Evolutionary conservation across 345 rosid species (phyloP).

Genomic region (Aurinia saxatilis): DNA sequence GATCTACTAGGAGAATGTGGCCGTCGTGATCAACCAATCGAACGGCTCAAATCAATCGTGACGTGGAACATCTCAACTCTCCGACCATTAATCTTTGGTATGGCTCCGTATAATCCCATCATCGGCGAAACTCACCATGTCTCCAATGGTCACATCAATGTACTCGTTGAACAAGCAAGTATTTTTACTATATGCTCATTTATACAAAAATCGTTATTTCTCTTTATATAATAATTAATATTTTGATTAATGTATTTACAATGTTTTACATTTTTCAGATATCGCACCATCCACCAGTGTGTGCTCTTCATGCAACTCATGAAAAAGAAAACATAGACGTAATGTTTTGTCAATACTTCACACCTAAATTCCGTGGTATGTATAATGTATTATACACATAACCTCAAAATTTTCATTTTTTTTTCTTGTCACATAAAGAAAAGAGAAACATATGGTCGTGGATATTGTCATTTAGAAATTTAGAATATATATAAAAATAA

Average conservation of each 20-base stretch:
- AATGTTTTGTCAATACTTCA: slow-evolving; percentile 54
- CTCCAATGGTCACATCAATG: slow-evolving; percentile 52
- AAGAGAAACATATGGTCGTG: too few species aligned
- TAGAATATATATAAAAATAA: too few species aligned
- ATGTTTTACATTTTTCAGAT: slow-evolving; percentile 33
- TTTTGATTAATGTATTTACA: background rate
- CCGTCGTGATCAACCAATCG: slow-evolving; percentile 37
- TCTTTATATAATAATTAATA: background rate
- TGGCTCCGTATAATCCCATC: slow-evolving; percentile 74
- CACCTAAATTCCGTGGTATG: slow-evolving; percentile 63
- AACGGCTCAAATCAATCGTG: slow-evolving; percentile 47
- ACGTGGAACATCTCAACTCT: slow-evolving; percentile 63
- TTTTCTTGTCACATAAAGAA: too few species aligned
- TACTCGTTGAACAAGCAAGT: slow-evolving; percentile 67
- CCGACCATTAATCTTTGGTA: slow-evolving; percentile 55
- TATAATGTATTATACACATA: background rate
- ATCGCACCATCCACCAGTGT: slow-evolving; percentile 82
- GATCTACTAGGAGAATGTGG: slow-evolving; percentile 43
- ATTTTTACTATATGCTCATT: background rate
- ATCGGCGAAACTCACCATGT: slow-evolving; percentile 96
- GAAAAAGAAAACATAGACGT: slow-evolving; percentile 55
- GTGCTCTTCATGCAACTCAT: slow-evolving; percentile 80
- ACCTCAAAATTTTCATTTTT: too few species aligned
- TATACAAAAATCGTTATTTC: too few species aligned
- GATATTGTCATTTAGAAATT: too few species aligned